Evolutionary conservation across 1,139 yeast genomes (phyloP).

Genomic region (Debaryomyces fabryi): DNA sequence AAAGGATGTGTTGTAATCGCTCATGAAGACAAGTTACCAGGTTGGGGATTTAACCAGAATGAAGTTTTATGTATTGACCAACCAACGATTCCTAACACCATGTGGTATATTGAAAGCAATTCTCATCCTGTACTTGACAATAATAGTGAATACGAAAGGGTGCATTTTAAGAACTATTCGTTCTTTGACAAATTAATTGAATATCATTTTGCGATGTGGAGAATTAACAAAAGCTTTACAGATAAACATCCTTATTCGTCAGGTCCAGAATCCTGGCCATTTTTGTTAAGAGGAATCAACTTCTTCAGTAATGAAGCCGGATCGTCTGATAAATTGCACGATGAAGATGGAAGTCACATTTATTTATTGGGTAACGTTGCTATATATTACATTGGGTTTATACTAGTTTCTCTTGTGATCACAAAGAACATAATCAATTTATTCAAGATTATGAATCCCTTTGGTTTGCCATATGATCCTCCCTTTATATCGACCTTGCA

Average conservation of each 20-base stretch:
- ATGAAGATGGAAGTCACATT: slow-evolving; percentile 32
- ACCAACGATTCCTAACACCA: slow-evolving; percentile 59
- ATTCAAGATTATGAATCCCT: slow-evolving; percentile 37
- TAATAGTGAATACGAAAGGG: slow-evolving; percentile 29
- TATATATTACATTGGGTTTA: slow-evolving; percentile 32
- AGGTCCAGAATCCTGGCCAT: slow-evolving; percentile 45
- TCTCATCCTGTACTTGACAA: slow-evolving; percentile 50
- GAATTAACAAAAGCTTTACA: slow-evolving; percentile 29
- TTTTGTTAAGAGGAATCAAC: slow-evolving; percentile 35
- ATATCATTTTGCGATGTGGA: slow-evolving; percentile 39
- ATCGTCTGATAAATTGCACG: slow-evolving; percentile 17
- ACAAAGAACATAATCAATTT: slow-evolving; percentile 23
- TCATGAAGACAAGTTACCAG: slow-evolving; percentile 64
- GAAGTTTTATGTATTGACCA: slow-evolving; percentile 75
- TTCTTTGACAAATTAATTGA: slow-evolving; percentile 36
- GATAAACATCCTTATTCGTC: slow-evolving; percentile 34
- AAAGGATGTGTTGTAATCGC: slow-evolving; percentile 63
- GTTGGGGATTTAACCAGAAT: slow-evolving; percentile 70
- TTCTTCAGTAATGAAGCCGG: slow-evolving; percentile 28
- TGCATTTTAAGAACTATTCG: slow-evolving; percentile 26
- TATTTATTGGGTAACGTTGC: slow-evolving; percentile 42
- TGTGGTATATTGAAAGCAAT: slow-evolving; percentile 68
- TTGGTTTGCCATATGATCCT: slow-evolving; percentile 21
- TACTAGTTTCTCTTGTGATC: slow-evolving; percentile 23
- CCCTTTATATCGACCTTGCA: slow-evolving; percentile 21